Evolutionary conservation across 768 basidiomycete species (phyloP), one percentile per base, ranked within the genome.

Genomic region (Boletus subcaerulescens): DNA sequence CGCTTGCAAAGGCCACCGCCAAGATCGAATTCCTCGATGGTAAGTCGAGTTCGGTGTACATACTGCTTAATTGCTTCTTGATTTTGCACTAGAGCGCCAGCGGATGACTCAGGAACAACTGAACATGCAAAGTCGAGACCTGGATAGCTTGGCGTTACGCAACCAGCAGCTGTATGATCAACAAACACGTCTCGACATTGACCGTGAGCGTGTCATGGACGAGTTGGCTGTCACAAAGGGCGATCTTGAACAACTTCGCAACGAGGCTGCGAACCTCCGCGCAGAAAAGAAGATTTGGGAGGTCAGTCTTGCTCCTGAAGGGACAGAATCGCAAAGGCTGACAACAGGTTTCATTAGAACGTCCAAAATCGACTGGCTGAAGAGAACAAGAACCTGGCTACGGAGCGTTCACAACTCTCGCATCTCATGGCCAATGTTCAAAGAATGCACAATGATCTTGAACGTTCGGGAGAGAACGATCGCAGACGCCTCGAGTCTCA

Each of bases 271-370:
- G 3, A 95, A 91, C 67, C 80, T 97, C 17, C 84, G 89, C 41
- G 94, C 93, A 0, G 96, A 98, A 79, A 95, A 93, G 76, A 87
- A 84, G 65, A 90, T 95, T 35, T 93, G 89, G 88, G 91, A 92
- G 86, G 93, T 91, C 49, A 32, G 80, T 65, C 33, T n/a, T 36
- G 35, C 2, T 56, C 22, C 6, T 6, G 20, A n/a, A 4, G 14
- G 4, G n/a, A 5, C 20, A 9, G 9, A 9, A 35, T 5, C 4
- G 11, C 17, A n/a, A 26, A 49, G 8, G 39, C n/a, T 64, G 44
- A 65, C 12, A 7, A 48, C 44, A 42, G 48, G n/a, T 29, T 55
- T 47, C 38, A 5, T 45, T 58, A 93, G 93, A 83, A 82, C 58
- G 81, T 90, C 32, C 92, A 97, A 77, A 64, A 64, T 43, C 86